Evolutionary conservation across 2,329 filamentous ascomycete genomes (phyloP), one percentile per base, ranked within the genome.

Genomic region (Fusarium dimerum): DNA sequence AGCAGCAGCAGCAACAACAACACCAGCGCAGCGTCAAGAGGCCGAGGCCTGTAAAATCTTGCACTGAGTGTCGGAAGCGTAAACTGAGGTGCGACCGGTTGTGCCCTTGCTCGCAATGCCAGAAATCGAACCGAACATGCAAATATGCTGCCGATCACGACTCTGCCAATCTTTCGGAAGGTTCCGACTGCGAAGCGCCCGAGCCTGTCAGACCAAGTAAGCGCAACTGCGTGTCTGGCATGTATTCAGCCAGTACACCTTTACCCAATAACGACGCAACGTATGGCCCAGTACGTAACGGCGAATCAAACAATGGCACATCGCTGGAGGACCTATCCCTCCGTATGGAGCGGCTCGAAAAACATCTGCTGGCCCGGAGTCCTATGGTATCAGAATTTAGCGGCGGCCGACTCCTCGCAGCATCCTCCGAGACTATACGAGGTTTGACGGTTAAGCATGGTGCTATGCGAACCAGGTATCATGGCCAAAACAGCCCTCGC

Each of bases 91-190:
- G 82, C 66, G 80, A 84, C 64, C 76, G 82, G 42, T 71, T 76
- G n/a, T 72, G 74, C 41, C 80, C 80, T 5, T 85, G 82, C 60
- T 79, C 78, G 6, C 81, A 84, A 64, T 85, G 82, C 63, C 78
- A 80, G 46, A 82, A 81, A 64, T 80, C 79, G n/a, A 76, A 74
- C 57, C 78, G 80, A 36, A 62, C 68, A 39, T 84, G 81, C 69
- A 78, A 73, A 58, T 84, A 83, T 59, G 72, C 78, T 20, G 72
- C 78, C 17, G 77, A 80, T 50, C 74, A 78, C 32, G 77, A 79
- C 48, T 71, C 69, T 9, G 72, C 71, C 34, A 76, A 75, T 58
- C 64, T 76, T 12, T 82, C 79, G 5, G 80, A 82, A 45, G 75
- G 66, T n/a, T 80, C 77, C 18, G 78, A 80, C 44, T 66, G 54